phyloP scores from a whole-genome alignment of 2,329 filamentous ascomycete species.

The Cladosporium austrohemisphaericum region DNA sequence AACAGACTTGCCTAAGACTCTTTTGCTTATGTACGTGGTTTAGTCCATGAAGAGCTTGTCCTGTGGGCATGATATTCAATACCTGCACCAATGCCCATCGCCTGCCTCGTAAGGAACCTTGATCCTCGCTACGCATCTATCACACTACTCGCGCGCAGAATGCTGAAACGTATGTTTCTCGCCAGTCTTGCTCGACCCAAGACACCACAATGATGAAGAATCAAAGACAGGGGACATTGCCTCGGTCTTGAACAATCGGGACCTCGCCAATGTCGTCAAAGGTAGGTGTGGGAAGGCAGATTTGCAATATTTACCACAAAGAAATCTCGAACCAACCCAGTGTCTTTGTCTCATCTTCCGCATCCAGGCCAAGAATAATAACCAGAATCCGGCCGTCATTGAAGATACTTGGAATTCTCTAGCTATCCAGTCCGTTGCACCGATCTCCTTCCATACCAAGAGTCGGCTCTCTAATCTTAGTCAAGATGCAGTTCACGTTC shows the following conservation, averaged over 20 bases:
- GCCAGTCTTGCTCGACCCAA: no score
- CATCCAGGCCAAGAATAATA: slow-evolving; percentile 1
- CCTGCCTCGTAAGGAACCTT: no score
- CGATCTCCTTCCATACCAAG: not conserved
- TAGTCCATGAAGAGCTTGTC: no score
- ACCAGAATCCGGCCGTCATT: not conserved
- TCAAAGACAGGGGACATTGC: not conserved
- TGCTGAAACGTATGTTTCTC: no score
- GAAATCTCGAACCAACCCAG: not conserved
- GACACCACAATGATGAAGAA: not conserved
- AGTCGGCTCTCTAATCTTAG: not conserved
- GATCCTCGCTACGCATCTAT: no score
- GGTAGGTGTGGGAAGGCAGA: slow-evolving; percentile 1
- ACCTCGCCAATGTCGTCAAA: not conserved
- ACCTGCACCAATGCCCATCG: no score
- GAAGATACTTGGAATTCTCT: not conserved
- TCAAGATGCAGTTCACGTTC: slow-evolving; percentile 11
- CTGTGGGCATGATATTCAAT: no score
- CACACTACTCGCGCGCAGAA: no score
- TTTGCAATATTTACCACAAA: slow-evolving; percentile 8
- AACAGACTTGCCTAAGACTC: no score
- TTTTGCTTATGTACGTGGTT: no score
- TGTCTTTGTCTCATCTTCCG: slow-evolving; percentile 7
- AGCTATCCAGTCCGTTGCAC: no score
- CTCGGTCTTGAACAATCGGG: not conserved